These are phyloP conservation scores for Rubroboletus pulcherrimus DNA, from an alignment of 768 basidiomycete genomes.

Conservation along the genomic window DNA sequence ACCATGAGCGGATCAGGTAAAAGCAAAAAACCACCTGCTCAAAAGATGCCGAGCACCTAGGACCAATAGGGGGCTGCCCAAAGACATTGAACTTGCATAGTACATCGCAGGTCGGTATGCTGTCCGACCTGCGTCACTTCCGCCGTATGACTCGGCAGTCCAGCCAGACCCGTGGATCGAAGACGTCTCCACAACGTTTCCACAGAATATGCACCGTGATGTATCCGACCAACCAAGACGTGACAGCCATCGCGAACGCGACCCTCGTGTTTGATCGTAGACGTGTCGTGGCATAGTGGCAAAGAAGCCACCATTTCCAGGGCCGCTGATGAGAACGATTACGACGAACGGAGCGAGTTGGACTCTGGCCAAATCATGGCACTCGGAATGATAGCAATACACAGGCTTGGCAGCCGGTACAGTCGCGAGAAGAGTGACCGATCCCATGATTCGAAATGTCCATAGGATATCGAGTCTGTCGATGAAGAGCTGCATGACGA, in stretches of 20 bases:
- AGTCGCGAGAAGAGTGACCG: conserved; percentile 23
- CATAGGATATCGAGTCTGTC: conserved; percentile 26
- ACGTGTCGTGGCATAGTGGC: conserved; percentile 29
- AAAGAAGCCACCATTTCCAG: conserved; percentile 33
- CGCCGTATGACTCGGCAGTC: conserved; percentile 27
- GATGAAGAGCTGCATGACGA: conserved; percentile 27
- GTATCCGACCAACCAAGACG: conserved; percentile 31
- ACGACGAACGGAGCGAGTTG: conserved; percentile 14
- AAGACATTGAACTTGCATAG: conserved; percentile 26
- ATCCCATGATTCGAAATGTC: conserved; percentile 33
- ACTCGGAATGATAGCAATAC: neutral
- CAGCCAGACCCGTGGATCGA: conserved; percentile 10
- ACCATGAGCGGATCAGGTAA: conserved; percentile 4
- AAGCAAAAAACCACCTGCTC: conserved; percentile 9
- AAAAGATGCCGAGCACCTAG: conserved; percentile 9
- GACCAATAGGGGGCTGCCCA: conserved; percentile 22
- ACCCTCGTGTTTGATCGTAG: conserved; percentile 30
- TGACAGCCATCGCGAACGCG: conserved; percentile 33
- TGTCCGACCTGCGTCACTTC: conserved; percentile 13
- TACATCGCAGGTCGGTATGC: conserved; percentile 32
- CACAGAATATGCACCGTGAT: conserved; percentile 14
- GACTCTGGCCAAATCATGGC: neutral
- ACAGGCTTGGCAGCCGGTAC: conserved; percentile 22
- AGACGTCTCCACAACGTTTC: neutral
- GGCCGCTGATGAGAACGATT: conserved; percentile 27